Base-by-base conservation (phyloP, 805 yeast genomes). In the Saccharomyces kudriavzevii region DNA sequence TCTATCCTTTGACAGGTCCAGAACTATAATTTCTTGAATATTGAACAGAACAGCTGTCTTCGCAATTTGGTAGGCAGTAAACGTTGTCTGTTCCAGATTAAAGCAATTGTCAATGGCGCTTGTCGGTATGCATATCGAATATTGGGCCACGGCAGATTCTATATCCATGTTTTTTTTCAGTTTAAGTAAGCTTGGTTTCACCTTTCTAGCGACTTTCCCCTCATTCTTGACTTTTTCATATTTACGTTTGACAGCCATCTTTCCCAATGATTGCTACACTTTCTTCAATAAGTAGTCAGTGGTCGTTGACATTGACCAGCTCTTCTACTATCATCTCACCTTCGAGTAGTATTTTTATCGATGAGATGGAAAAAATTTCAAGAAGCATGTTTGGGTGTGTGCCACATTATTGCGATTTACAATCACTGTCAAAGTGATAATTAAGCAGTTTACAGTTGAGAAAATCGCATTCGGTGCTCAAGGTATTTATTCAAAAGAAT, bases 11-110 rank as follows among this genome's bases (percentile, higher is more conserved):
- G 65, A 69, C 4, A 81, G 71, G 56, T 86, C 86, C 62, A 87
- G 73, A 1, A 89, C 72, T 6, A 89, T 81, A 28, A 89, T 75
- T 64, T 89, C 96, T 3, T 80, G 77, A 5, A 87, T 87, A 49
- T 81, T 77, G 67, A 76, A 88, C 1, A 80, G 73, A 35, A 85
- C 79, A 3, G 89, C 85, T 2, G 83, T 82, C 61, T 84, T 80
- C n/a, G 95, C 89, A 11, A 89, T 76, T 67, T 88, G 92, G 62
- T 89, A 85, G 1, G 86, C 83, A 1, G 83, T 74, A 53, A 78
- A 73, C 0, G 94, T 88, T 11, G 80, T 81, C 64, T 89, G 95
- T 56, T 83, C 83, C 50, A 87, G 70, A 56, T 83, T 83, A 43
- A 69, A 71, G 48, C 90, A 84, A 61, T 82, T 80, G 11, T 79